Base-by-base conservation (phyloP, 768 basidiomycete species). In the Rossbeevera mucosa region DNA sequence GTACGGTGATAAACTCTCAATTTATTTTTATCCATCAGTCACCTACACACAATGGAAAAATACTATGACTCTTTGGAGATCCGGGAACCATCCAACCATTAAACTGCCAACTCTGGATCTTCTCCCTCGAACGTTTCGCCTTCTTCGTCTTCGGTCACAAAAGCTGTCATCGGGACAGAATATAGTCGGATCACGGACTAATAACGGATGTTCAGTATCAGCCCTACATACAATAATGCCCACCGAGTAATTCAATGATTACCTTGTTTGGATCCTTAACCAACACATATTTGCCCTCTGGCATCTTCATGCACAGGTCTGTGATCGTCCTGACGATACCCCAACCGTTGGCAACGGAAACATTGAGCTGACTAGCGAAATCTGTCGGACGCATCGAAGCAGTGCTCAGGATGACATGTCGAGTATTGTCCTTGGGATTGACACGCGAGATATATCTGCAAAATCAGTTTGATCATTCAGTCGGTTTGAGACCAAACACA, bases 211-310 rank as follows among this genome's bases (percentile, higher is more conserved):
- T 42, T 58, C 61, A 38, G 18, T 13, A 24, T 69, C 24, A 61
- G 51, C 11, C 9, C 18, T 18, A 38, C 36, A 38, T 26, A 13
- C 12, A 20, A 7, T 28, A 44, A 30, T 44, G 42, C 25, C 28
- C 24, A 20, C 16, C 40, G 38, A 50, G 16, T 50, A 41, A 52
- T 52, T 47, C 40, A 29, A 69, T 79, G 18, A 61, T 51, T 64
- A 95, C 94, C 83, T 83, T 92, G 80, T 98, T 98, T 16, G 96
- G 95, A 71, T 99, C 96, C 73, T 95, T 96, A 48, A 99, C 84
- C 24, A 99, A 75, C 13, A 98, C 89, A 66, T 97, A 99, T 70
- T 96, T 96, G 68, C 96, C 96, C 71, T 98, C 95, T 20, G 92
- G 91, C 84, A 94, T 86, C 71, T 94, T 94, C 83, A 96, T 83